Base-by-base conservation (phyloP, 176 grass and related monocot genomes). In the Hsuehochloa calcarea region DNA sequence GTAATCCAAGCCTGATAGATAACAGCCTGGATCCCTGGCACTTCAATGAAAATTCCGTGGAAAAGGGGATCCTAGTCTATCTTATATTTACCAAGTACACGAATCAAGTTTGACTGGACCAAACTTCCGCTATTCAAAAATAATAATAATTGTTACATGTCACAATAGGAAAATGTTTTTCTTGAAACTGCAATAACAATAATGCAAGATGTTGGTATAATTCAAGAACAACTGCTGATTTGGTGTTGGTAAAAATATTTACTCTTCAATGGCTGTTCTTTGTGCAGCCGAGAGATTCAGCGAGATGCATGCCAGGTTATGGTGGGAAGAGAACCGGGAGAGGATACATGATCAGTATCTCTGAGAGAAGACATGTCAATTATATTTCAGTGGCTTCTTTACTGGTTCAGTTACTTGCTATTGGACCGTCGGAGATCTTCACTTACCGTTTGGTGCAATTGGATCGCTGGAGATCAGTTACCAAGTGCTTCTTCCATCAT, bases 261-360 rank as follows among this genome's bases (percentile, higher is more conserved):
- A 72, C 66, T 50, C 26, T 29, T 60, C 35, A 67, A 69, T 88
- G 27, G 11, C 5, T 84, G 65, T 34, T 82, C 22, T 71, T 13
- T 12, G 19, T 88, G 68, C 80, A 97, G 92, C 82, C 94, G 94
- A 50, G 94, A 94, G 88, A 65, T 97, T 97, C 74, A 92, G 90
- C 17, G 94, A 97, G 80, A 90, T 92, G 90, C 83, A 94, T 75
- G 92, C 94, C 34, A 90, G 90, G 71, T 38, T 90, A 76, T 97
- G 94, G 94, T 97, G 94, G 92, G 90, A 92, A 73, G 88, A 97
- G 69, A 94, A 97, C 71, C 88, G 90, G 26, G 61, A 83, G 5
- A 90, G 94, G 62, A 94, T 94, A 90, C 90, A 97, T 47, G 90
- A 92, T 47, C 92, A 92, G 20, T 97, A 94, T 94, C 94, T 97